These are phyloP conservation scores for Flaveria floridana DNA, from an alignment of 140 eudicot genomes.

Conservation along the genomic window DNA sequence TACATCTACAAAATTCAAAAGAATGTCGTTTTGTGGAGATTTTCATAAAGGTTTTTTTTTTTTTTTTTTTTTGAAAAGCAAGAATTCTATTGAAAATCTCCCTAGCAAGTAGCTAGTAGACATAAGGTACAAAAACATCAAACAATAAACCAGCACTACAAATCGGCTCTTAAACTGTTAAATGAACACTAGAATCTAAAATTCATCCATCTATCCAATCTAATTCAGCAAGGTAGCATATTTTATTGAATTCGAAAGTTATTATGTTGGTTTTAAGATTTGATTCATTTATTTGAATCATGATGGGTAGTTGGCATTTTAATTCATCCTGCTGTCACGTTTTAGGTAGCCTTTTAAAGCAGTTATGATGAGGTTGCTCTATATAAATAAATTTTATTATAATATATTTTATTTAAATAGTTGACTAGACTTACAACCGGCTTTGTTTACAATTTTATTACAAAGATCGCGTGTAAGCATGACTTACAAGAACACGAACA, in stretches of 20 bases:
- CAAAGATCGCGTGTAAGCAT: neutral
- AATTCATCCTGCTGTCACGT: neutral
- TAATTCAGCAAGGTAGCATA: neutral
- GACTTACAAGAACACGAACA: constrained; percentile 80
- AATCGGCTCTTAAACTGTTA: no score
- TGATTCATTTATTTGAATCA: constrained; percentile 7
- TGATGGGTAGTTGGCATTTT: constrained; percentile 29
- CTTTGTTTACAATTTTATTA: no score
- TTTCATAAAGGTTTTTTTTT: neutral
- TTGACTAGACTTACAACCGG: no score
- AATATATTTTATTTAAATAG: no score
- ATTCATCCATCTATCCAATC: no score
- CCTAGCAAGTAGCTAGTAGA: no score
- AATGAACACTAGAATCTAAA: no score
- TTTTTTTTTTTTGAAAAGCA: no score
- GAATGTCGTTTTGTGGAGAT: neutral
- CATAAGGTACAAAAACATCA: no score
- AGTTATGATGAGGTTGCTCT: no score
- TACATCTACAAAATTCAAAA: neutral
- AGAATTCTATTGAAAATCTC: no score
- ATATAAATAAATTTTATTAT: neutral
- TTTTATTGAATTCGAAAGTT: neutral
- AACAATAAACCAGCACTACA: no score
- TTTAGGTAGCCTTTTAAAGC: constrained; percentile 22
- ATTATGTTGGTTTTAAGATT: neutral